These are phyloP conservation scores for Ogataea dorogensis DNA, from an alignment of 805 yeast species.

Conservation along the genomic window DNA sequence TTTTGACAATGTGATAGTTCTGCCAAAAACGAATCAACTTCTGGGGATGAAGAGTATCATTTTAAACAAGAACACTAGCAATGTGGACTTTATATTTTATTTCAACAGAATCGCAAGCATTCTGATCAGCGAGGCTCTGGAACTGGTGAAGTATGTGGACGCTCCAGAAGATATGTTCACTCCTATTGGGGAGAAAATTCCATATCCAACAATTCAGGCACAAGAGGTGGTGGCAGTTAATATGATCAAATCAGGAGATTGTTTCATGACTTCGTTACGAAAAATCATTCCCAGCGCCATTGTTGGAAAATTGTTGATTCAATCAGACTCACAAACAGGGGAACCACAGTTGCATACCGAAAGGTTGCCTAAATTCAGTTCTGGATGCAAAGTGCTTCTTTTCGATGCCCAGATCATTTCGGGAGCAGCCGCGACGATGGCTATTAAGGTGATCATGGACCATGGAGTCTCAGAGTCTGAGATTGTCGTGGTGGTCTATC, in stretches of 20 bases:
- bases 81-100: slow-evolving; percentile 82
- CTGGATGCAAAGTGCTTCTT: slow-evolving; percentile 51
- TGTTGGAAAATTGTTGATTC: slow-evolving; percentile 82
- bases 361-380: slow-evolving; percentile 51
- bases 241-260: slow-evolving; percentile 88
- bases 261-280: slow-evolving; percentile 77
- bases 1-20: slow-evolving; percentile 34
- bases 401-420: slow-evolving; percentile 87
- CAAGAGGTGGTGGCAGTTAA: slow-evolving; percentile 69
- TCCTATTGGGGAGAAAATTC: slow-evolving; percentile 36
- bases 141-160: slow-evolving; percentile 44
- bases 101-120: slow-evolving; percentile 79
- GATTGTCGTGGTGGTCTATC: slow-evolving; percentile 66
- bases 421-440: slow-evolving; percentile 95
- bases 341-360: slow-evolving; percentile 92
- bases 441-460: slow-evolving; percentile 80
- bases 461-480: slow-evolving; percentile 64
- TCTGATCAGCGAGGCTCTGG: slow-evolving; percentile 67
- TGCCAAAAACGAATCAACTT: slow-evolving; percentile 62
- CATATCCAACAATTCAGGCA: slow-evolving; percentile 32
- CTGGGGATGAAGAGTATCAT: slow-evolving; percentile 70
- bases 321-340: slow-evolving; percentile 84
- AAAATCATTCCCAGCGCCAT: slow-evolving; percentile 74
- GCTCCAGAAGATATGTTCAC: slow-evolving; percentile 34
- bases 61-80: slow-evolving; percentile 48